Base-by-base conservation (phyloP, 2,329 filamentous ascomycete species). In the Colletotrichum paranaense region DNA sequence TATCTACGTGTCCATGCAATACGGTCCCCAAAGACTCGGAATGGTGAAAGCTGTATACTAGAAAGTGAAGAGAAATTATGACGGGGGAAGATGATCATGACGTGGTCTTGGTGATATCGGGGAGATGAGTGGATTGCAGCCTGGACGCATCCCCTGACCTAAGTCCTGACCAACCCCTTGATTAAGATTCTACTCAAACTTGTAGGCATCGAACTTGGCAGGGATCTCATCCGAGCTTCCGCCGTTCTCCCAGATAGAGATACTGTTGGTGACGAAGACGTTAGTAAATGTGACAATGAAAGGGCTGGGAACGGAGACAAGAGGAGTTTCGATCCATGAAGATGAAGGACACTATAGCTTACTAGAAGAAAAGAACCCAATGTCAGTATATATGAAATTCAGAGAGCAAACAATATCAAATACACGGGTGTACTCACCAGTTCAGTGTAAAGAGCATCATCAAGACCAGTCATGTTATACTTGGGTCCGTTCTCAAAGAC, bases 331-430 rank as follows among this genome's bases (percentile, higher is more conserved):
- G 42, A 22, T 49, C 8, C 19, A n/a, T 2, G 19, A 11, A 49
- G 42, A 22, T n/a, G 19, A 11, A 49, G 19, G 42, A 8, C 19
- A n/a, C 0, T 22, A 49, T 22, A 49, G 42, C 42, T 49, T 49
- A 49, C 42, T 49, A 49, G 42, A 22, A 49, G 42, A 49, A n/a
- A 1, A 22, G 19, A 49, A 49, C 19, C 4, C 42, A 49, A 49
- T 11, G 19, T 49, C 19, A 49, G 42, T 8, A 22, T 49, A n/a
- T n/a, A 22, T 11, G 5, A 5, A 49, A 19, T 49, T 5, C 19
- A 19, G 19, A 49, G 3, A 1, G 0, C 8, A n/a, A 0, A 49
- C 0, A 5, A 8, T 9, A 9, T 22, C 42, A 22, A 2, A 49
- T 22, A 4, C 3, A 22, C 19, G 8, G 8, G 0, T 49, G 42